phyloP scores from a whole-genome alignment of 257 asterid species.

The Fraxinus cuspidata region DNA sequence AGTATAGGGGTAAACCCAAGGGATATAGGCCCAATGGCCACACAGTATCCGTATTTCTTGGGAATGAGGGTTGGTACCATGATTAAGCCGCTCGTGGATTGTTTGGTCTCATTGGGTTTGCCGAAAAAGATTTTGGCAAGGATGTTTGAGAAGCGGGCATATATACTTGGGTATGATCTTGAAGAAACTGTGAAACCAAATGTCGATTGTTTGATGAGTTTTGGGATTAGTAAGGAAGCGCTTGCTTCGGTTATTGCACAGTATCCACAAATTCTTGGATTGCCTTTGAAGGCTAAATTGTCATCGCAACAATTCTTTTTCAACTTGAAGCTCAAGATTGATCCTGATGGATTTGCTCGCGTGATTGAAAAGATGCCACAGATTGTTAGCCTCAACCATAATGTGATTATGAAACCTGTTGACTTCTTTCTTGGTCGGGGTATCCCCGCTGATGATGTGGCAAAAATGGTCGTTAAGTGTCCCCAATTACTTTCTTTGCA shows the following conservation, averaged over 20 bases:
- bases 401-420: constrained; percentile 77
- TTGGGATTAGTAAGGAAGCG: constrained; percentile 65
- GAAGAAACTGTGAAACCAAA: constrained; percentile 83
- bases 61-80: constrained; percentile 96
- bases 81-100: constrained; percentile 90
- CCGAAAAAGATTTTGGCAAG: constrained; percentile 72
- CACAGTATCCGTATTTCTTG: constrained; percentile 84
- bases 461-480: constrained; percentile 78
- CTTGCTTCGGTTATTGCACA: constrained; percentile 77
- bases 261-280: constrained; percentile 79
- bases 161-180: constrained; percentile 79
- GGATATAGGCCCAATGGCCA: constrained; percentile 93
- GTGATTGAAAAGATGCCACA: constrained; percentile 83
- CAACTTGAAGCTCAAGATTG: constrained; percentile 83
- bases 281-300: constrained; percentile 86
- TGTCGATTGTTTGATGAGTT: constrained; percentile 79
- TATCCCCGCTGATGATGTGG: constrained; percentile 49
- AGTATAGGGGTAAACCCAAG: constrained; percentile 88
- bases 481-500: constrained; percentile 82
- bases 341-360: constrained; percentile 81
- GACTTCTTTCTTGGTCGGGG: constrained; percentile 79
- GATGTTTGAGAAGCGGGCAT: constrained; percentile 85
- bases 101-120: constrained; percentile 75
- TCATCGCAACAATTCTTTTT: constrained; percentile 85
- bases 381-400: constrained; percentile 74